A percentile compares a stretch with the other conserved stretches of the same genome.
Evolutionary conservation across 257 asterid species (phyloP).

Genomic region (Salvia hispanica): DNA sequence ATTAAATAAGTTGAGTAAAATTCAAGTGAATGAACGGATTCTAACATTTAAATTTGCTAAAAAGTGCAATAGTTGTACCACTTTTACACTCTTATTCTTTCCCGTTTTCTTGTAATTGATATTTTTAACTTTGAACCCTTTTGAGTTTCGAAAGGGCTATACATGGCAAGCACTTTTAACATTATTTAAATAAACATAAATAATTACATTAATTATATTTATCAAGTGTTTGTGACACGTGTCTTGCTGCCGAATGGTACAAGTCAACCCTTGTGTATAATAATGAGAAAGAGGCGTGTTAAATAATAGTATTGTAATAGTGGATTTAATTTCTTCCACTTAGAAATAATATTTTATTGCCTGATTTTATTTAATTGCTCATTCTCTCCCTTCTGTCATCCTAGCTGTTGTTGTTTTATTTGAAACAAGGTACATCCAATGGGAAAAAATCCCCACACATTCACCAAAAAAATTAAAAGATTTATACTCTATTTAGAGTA

Average conservation of each 20-base stretch:
- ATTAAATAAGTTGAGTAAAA: background rate
- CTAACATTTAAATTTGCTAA: background rate
- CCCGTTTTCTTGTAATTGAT: background rate
- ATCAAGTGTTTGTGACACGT: conserved; percentile 20
- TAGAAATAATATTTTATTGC: background rate
- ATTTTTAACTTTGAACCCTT: background rate
- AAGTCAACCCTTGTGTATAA: conserved; percentile 16
- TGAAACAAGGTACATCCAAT: background rate
- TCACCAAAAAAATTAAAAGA: background rate
- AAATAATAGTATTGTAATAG: background rate
- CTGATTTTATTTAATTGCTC: background rate
- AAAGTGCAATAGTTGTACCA: background rate
- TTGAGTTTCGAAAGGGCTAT: conserved; percentile 20
- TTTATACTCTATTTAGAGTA: background rate
- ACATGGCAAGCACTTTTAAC: background rate
- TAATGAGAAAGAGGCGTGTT: background rate
- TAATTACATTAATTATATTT: background rate
- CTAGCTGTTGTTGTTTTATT: conserved; percentile 26
- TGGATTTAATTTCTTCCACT: conserved; percentile 8
- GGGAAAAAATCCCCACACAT: background rate
- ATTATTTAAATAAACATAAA: background rate
- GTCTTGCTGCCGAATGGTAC: conserved; percentile 11
- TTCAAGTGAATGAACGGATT: background rate
- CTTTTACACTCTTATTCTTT: background rate
- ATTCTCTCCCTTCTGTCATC: conserved; percentile 23